These are phyloP conservation scores for Erythrophleum ivorense DNA, from an alignment of 331 rosid genomes.

Conservation along the genomic window DNA sequence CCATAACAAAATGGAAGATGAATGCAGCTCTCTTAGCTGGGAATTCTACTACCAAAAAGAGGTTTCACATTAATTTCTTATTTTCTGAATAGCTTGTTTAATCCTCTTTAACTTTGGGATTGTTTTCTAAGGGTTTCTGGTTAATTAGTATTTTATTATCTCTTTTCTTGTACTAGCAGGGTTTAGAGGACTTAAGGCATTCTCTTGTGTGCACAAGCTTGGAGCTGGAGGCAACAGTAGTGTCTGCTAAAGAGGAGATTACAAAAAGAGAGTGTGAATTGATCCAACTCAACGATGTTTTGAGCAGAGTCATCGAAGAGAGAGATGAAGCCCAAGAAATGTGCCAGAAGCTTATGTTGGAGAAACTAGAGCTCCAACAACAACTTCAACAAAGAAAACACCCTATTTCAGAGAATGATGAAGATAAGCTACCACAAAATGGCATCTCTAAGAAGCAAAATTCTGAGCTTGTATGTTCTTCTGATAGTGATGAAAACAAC, in stretches of 20 bases:
- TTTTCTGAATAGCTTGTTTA: neutral
- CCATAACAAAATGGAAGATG: constrained; percentile 63
- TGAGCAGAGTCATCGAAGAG: constrained; percentile 64
- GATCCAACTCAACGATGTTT: constrained; percentile 50
- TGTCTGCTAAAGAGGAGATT: constrained; percentile 72
- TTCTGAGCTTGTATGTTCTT: constrained; percentile 30
- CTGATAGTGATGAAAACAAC: constrained; percentile 49
- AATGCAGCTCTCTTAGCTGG: constrained; percentile 67
- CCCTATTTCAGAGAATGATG: too few relatives aligned
- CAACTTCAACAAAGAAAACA: constrained; percentile 37
- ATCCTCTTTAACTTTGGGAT: neutral
- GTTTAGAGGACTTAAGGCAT: constrained; percentile 65
- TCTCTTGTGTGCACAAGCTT: constrained; percentile 66
- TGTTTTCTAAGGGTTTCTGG: constrained; percentile 5
- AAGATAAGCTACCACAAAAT: neutral
- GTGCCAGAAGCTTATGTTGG: constrained; percentile 64
- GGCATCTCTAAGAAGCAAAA: constrained; percentile 30
- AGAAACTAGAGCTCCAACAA: constrained; percentile 55
- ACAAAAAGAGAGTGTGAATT: constrained; percentile 67
- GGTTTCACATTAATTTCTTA: constrained; percentile 40
- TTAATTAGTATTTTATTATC: too few relatives aligned
- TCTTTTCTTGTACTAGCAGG: constrained; percentile 54
- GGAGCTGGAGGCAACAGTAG: constrained; percentile 79
- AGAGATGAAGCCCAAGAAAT: constrained; percentile 69
- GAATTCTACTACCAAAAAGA: constrained; percentile 69